These are phyloP conservation scores for Candida silvicultrix DNA, from an alignment of 805 yeast genomes.

Conservation along the genomic window DNA sequence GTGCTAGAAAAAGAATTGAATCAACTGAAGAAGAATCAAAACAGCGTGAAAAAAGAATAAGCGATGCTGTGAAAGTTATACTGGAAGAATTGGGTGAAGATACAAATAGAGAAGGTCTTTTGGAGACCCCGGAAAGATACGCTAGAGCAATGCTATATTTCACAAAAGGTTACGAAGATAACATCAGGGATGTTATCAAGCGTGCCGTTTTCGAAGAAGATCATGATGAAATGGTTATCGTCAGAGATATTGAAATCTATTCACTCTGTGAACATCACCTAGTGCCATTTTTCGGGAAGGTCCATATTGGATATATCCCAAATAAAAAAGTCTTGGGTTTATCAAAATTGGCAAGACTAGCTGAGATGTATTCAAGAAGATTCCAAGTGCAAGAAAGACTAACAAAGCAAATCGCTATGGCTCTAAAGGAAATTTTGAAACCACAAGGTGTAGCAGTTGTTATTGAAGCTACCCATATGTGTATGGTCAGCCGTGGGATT, in stretches of 20 bases:
- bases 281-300: constrained; percentile 96
- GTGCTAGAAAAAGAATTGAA: constrained; percentile 73
- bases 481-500: constrained; percentile 97
- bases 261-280: constrained; percentile 96
- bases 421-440: constrained; percentile 79
- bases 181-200: constrained; percentile 85
- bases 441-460: constrained; percentile 99
- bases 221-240: constrained; percentile 98
- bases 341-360: constrained; percentile 88
- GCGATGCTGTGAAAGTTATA: constrained; percentile 66
- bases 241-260: constrained; percentile 85
- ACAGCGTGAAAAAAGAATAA: constrained; percentile 69
- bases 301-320: constrained; percentile 97
- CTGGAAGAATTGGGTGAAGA: constrained; percentile 89
- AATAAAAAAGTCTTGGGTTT: constrained; percentile 88
- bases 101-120: constrained; percentile 75
- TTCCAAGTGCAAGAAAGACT: constrained; percentile 97
- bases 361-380: constrained; percentile 94
- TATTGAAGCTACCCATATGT: constrained; percentile 97
- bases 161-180: constrained; percentile 96
- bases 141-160: constrained; percentile 95
- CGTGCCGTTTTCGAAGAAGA: constrained; percentile 96
- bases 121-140: constrained; percentile 93
- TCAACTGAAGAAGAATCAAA: constrained; percentile 58
- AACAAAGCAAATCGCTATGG: constrained; percentile 97